Evolutionary conservation across 257 asterid genomes (phyloP).

Genomic region (Handroanthus guayacan): DNA sequence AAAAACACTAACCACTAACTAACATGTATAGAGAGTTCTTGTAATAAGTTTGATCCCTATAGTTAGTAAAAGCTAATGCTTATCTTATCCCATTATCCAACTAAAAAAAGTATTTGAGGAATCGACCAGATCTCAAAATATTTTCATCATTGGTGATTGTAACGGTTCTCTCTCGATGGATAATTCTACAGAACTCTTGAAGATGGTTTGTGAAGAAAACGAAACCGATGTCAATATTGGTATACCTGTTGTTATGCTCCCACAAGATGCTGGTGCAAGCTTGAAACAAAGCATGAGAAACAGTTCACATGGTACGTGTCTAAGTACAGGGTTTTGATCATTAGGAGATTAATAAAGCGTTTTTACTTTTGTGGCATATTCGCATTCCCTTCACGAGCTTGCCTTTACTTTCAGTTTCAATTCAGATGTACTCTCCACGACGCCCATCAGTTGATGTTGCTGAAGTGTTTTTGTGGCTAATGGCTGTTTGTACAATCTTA

Average conservation of each 20-base stretch:
- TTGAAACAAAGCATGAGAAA: conserved; percentile 51
- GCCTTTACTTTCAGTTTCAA: conserved; percentile 56
- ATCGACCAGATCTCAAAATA: not conserved
- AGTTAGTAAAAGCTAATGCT: not conserved
- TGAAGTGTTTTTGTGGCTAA: conserved; percentile 79
- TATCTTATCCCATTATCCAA: not conserved
- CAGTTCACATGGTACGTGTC: conserved; percentile 60
- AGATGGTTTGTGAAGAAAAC: conserved; percentile 77
- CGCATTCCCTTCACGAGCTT: not conserved
- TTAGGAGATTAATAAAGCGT: not conserved
- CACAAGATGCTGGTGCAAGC: conserved; percentile 70
- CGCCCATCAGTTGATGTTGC: conserved; percentile 83
- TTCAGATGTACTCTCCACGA: conserved; percentile 73
- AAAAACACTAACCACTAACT: not conserved
- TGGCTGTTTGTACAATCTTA: conserved; percentile 80
- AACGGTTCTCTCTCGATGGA: not conserved
- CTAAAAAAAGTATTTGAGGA: not conserved
- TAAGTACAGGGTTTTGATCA: not conserved
- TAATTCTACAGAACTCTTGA: conserved; percentile 63
- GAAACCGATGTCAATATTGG: conserved; percentile 58
- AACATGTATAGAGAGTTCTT: not conserved
- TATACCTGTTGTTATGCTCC: conserved; percentile 79
- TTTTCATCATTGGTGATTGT: not conserved
- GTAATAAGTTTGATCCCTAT: not conserved
- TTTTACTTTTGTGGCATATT: not conserved